These are phyloP conservation scores for Zygotorulaspora chibaensis DNA, from an alignment of 805 yeast species.

Conservation along the genomic window DNA sequence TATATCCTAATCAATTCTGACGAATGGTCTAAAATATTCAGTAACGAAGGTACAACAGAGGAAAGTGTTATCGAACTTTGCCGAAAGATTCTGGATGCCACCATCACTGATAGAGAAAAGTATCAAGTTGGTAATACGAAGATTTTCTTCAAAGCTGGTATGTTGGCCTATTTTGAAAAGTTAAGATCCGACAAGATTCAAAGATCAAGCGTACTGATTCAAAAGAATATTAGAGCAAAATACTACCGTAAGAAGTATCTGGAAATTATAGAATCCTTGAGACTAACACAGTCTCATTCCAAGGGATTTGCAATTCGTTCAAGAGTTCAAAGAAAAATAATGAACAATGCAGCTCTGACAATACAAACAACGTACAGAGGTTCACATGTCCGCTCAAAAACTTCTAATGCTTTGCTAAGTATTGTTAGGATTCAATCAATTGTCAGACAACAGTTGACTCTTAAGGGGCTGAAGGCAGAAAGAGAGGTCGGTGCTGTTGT, in stretches of 20 bases:
- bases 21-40: conserved; percentile 57
- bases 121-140: conserved; percentile 91
- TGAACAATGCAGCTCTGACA: conserved; percentile 58
- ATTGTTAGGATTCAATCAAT: conserved; percentile 46
- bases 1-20: conserved; percentile 73
- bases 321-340: conserved; percentile 51
- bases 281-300: conserved; percentile 55
- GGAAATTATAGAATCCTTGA: conserved; percentile 51
- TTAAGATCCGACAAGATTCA: conserved; percentile 71
- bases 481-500: conserved; percentile 62
- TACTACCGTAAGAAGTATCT: conserved; percentile 59
- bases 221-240: conserved; percentile 70
- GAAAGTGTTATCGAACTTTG: conserved; percentile 59
- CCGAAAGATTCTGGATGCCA: conserved; percentile 55
- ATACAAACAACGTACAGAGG: conserved; percentile 70
- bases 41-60: conserved; percentile 43
- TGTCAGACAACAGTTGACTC: conserved; percentile 48
- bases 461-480: conserved; percentile 47
- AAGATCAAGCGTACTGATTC: conserved; percentile 75
- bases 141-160: conserved; percentile 94
- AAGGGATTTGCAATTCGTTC: conserved; percentile 61
- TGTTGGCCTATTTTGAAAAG: conserved; percentile 87
- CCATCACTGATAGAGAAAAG: conserved; percentile 60
- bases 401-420: conserved; percentile 26
- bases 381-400: conserved; percentile 41